Percentiles rank a stretch among this genome's conserved stretches.
These are phyloP conservation scores for Crithidia sp. DNA, from an alignment of 208 protist species.

Conservation along the genomic window DNA sequence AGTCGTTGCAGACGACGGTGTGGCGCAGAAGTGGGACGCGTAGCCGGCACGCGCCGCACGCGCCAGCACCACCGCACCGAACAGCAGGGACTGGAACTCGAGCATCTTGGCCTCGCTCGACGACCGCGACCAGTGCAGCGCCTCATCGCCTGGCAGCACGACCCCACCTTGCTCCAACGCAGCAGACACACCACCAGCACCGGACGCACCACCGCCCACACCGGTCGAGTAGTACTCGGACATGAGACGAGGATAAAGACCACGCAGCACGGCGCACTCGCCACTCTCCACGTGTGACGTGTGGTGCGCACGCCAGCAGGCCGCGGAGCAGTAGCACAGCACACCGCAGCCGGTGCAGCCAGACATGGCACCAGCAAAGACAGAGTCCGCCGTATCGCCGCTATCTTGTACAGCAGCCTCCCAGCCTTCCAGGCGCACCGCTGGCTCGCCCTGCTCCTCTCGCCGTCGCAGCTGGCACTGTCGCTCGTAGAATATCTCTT, in stretches of 20 bases:
- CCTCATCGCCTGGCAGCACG: conserved; percentile 40
- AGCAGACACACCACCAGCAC: conserved; percentile 16
- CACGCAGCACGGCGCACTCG: conserved; percentile 59
- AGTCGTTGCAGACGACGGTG: not conserved
- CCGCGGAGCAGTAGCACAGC: conserved; percentile 59
- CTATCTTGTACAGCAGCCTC: not conserved
- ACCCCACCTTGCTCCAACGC: not conserved
- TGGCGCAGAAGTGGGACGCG: not conserved
- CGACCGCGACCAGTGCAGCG: conserved; percentile 51
- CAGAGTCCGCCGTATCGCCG: not conserved
- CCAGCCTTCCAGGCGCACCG: conserved; percentile 21
- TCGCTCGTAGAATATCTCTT: conserved; percentile 36
- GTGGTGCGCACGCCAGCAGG: conserved; percentile 48
- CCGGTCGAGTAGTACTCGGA: conserved; percentile 39
- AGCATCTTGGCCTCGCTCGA: conserved; percentile 49
- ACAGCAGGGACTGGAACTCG: conserved; percentile 57
- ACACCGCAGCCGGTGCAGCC: conserved; percentile 69
- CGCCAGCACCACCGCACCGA: conserved; percentile 40
- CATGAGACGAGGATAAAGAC: conserved; percentile 65
- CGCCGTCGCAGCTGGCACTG: conserved; percentile 14
- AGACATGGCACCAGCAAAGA: conserved; percentile 25
- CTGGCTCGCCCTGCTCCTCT: conserved; percentile 1
- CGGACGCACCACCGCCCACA: not conserved
- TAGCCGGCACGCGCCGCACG: conserved; percentile 9
- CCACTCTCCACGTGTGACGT: conserved; percentile 41